Percentiles rank a stretch among this genome's conserved stretches.
phyloP scores from a whole-genome alignment of 75 land plant genomes.

The Pinus taeda region DNA sequence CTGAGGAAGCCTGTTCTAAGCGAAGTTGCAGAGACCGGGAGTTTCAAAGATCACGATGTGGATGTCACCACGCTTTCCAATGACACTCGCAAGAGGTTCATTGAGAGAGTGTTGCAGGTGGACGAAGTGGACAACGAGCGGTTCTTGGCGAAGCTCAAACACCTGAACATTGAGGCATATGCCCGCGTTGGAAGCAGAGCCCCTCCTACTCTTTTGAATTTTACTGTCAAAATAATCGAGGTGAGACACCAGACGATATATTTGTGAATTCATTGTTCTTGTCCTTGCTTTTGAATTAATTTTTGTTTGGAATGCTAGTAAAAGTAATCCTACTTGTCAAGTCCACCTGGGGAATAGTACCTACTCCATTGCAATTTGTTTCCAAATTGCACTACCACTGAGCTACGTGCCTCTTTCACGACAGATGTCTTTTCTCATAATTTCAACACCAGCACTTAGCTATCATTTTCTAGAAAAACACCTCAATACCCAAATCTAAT shows the following conservation, averaged over 20 bases:
- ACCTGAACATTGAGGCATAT: constrained; percentile 52
- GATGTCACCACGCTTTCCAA: constrained; percentile 29
- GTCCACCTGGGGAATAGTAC: no score
- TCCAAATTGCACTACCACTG: background rate
- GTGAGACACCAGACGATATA: constrained; percentile 13
- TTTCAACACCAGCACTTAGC: no score
- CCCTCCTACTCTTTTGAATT: constrained; percentile 57
- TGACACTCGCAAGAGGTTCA: constrained; percentile 11
- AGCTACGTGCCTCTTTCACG: background rate
- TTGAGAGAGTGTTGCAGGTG: constrained; percentile 22
- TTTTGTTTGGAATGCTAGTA: background rate
- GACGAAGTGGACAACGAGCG: constrained; percentile 33
- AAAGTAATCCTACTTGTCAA: background rate
- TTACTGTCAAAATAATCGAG: constrained; percentile 29
- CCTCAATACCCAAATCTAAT: no score
- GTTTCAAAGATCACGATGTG: constrained; percentile 35
- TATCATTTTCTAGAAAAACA: no score
- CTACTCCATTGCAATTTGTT: background rate
- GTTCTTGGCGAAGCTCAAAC: constrained; percentile 29
- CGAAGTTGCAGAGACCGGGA: constrained; percentile 10
- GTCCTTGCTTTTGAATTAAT: background rate
- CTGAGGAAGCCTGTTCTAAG: constrained; percentile 45
- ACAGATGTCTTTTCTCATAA: no score
- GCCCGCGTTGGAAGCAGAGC: constrained; percentile 61
- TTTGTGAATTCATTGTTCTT: background rate